Evolutionary conservation across 306 rosid species (phyloP).

Genomic region (Pachyrhizus erosus): DNA sequence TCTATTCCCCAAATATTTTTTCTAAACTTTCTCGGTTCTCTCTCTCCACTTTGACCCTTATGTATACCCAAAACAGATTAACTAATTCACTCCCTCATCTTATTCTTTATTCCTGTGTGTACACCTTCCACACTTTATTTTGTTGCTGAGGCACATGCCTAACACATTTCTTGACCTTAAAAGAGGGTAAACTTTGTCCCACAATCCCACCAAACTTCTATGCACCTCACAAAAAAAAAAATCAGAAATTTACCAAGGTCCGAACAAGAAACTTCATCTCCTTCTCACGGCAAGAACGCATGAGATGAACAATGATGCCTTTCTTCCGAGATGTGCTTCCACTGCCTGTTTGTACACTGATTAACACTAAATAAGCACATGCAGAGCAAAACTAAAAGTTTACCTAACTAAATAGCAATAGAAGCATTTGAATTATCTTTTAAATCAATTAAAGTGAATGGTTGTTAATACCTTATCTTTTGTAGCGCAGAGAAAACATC

Average conservation of each 20-base stretch:
- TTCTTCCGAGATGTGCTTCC: constrained; percentile 87
- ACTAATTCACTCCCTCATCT: too few relatives aligned
- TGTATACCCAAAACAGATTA: too few relatives aligned
- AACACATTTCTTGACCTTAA: too few relatives aligned
- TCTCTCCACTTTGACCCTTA: too few relatives aligned
- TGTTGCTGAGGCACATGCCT: too few relatives aligned
- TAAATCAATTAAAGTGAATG: neutral
- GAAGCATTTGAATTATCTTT: neutral
- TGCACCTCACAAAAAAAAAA: neutral
- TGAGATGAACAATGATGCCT: constrained; percentile 77
- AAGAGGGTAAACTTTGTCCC: constrained; percentile 24
- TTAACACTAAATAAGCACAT: constrained; percentile 55
- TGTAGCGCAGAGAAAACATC: constrained; percentile 75
- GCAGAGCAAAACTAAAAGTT: constrained; percentile 35
- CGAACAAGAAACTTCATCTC: constrained; percentile 95
- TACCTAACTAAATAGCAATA: constrained; percentile 26
- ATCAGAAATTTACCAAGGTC: constrained; percentile 73
- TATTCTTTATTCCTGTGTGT: too few relatives aligned
- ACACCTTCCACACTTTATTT: too few relatives aligned
- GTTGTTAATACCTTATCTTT: constrained; percentile 70
- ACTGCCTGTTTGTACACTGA: constrained; percentile 91
- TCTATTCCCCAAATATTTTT: too few relatives aligned
- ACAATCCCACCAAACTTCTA: constrained; percentile 25
- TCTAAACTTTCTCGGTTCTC: too few relatives aligned
- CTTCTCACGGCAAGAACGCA: constrained; percentile 89